Conservation (phyloP, 169 alveolate species). For the Theileria orientalis region DNA sequence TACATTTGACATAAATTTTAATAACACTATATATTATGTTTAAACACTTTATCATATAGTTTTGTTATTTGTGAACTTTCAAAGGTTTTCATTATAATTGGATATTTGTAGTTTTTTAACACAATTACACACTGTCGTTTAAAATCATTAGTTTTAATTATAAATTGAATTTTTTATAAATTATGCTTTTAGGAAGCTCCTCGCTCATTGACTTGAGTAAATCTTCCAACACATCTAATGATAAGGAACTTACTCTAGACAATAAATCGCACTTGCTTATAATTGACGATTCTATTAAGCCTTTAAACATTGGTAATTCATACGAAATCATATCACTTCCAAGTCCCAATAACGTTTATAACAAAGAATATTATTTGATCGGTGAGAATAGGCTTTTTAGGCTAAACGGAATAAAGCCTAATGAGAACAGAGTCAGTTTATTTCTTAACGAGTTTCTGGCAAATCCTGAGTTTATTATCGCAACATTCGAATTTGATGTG, state of each 20-base stretch:
- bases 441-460: conserved; percentile 30
- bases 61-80: no score
- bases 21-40: no score
- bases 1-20: no score
- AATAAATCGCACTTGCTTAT: background rate
- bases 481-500: conserved; percentile 48
- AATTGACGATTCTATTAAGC: background rate
- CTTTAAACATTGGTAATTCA: background rate
- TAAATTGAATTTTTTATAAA: no score
- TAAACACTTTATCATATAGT: no score
- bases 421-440: conserved; percentile 40
- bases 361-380: conserved; percentile 5
- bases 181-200: conserved; percentile 19
- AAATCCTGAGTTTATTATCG: conserved; percentile 16
- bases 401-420: conserved; percentile 58
- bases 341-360: conserved; percentile 15
- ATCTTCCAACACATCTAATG: background rate
- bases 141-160: no score
- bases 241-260: background rate
- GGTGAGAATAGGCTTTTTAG: conserved; percentile 12
- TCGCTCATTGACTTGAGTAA: background rate
- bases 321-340: conserved; percentile 46
- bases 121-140: no score
- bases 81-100: no score
- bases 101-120: no score